Conservation (phyloP, 2,329 filamentous ascomycete genomes). For the Aspergillus fructus region DNA sequence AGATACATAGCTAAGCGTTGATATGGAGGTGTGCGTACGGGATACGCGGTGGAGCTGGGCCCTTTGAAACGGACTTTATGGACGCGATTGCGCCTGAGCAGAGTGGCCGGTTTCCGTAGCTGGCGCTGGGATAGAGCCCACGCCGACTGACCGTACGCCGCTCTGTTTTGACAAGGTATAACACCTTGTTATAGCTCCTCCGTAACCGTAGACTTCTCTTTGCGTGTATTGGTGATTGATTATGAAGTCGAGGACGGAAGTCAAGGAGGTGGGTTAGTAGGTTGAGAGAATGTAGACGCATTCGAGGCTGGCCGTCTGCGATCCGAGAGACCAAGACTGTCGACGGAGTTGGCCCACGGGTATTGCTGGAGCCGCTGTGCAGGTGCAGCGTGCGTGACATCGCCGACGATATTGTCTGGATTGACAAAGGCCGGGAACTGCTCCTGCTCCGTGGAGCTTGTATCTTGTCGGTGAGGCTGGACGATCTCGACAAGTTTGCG, state of each 20-base stretch:
- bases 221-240: neutral
- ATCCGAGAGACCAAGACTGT: conserved; percentile 28
- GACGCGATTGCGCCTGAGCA: too few relatives aligned
- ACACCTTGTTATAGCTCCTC: neutral
- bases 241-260: neutral
- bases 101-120: too few relatives aligned
- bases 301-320: conserved; percentile 21
- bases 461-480: conserved; percentile 29
- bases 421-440: conserved; percentile 44
- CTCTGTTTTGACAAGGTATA: neutral
- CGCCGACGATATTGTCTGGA: conserved; percentile 37
- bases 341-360: conserved; percentile 29
- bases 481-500: conserved; percentile 45
- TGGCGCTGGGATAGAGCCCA: neutral
- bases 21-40: too few relatives aligned
- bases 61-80: too few relatives aligned
- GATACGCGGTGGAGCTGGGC: too few relatives aligned
- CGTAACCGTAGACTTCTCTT: neutral
- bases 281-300: conserved; percentile 11
- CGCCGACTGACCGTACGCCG: neutral
- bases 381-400: conserved; percentile 38
- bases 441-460: conserved; percentile 32
- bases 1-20: neutral
- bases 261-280: conserved; percentile 6
- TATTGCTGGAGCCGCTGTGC: conserved; percentile 13